phyloP scores from a whole-genome alignment of 1,284 basidiomycete genomes.

The Ceratobasidium sp. region DNA sequence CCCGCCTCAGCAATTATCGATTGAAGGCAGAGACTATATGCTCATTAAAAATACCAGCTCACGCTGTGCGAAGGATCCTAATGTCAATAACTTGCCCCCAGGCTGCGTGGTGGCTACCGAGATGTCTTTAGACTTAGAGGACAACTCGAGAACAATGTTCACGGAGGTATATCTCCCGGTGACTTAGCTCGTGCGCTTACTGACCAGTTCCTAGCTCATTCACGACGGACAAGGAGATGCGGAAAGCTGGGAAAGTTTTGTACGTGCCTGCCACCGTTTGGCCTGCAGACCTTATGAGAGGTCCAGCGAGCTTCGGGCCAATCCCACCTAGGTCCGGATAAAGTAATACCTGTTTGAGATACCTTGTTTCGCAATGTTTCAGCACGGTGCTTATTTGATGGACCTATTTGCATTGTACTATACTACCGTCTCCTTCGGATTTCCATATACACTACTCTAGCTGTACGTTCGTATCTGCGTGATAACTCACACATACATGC shows the following conservation, averaged over 20 bases:
- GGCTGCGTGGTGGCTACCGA: slow-evolving; percentile 5
- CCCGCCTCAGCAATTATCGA: slow-evolving; percentile 8
- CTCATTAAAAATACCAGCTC: slow-evolving; percentile 30
- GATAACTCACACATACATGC: background rate
- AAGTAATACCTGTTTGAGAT: no score
- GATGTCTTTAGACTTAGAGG: slow-evolving; percentile 17
- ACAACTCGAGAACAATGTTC: slow-evolving; percentile 5
- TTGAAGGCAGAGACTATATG: slow-evolving; percentile 11
- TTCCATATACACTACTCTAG: slow-evolving; percentile 26
- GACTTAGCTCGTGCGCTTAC: background rate
- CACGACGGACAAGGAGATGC: background rate
- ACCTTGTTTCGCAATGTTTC: no score
- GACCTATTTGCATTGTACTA: background rate
- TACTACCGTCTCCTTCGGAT: background rate
- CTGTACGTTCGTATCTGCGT: background rate
- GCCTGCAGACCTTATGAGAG: slow-evolving; percentile 15
- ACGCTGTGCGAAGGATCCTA: background rate
- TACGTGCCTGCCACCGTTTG: slow-evolving; percentile 6
- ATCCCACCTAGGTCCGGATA: background rate
- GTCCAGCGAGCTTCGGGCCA: background rate
- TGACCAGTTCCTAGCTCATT: background rate
- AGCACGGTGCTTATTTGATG: background rate
- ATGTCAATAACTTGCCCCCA: background rate
- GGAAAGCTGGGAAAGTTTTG: background rate
- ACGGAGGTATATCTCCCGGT: slow-evolving; percentile 1